A percentile compares a stretch with the other conserved stretches of the same genome.
These are phyloP conservation scores for Spongispora temasekensis DNA, from an alignment of 1,284 basidiomycete species.

Conservation along the genomic window DNA sequence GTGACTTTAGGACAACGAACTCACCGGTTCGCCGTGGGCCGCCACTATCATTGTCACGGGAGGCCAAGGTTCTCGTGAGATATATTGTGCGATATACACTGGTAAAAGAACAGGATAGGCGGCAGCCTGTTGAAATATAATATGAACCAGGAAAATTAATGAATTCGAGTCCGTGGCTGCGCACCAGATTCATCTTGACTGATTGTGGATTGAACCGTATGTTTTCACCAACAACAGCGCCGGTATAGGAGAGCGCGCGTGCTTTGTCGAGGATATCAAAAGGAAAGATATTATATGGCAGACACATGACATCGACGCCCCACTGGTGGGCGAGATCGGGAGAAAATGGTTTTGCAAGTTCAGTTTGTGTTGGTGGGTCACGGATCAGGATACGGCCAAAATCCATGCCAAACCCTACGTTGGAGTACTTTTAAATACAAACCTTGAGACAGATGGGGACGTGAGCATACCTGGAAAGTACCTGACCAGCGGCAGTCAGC, in stretches of 20 bases:
- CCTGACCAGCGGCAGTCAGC: constrained; percentile 19
- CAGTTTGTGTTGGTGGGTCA: constrained; percentile 12
- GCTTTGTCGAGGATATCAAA: constrained; percentile 32
- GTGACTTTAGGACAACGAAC: constrained; percentile 6
- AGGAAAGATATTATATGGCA: constrained; percentile 38
- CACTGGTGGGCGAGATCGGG: constrained; percentile 35
- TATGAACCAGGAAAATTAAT: constrained; percentile 5
- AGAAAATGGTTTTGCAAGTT: constrained; percentile 36
- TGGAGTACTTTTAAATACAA: not conserved
- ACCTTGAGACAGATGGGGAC: not conserved
- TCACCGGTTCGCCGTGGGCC: constrained; percentile 33
- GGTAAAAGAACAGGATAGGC: constrained; percentile 47
- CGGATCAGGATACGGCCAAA: constrained; percentile 35
- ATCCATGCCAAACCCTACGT: constrained; percentile 27
- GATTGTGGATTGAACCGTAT: constrained; percentile 37
- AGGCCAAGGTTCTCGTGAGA: constrained; percentile 28
- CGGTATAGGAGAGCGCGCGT: constrained; percentile 23
- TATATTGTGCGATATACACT: constrained; percentile 40
- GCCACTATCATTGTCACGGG: constrained; percentile 38
- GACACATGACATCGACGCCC: constrained; percentile 38
- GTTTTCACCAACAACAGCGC: constrained; percentile 28
- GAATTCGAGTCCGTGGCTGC: constrained; percentile 6
- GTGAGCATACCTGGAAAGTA: constrained; percentile 30
- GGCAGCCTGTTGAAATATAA: constrained; percentile 34
- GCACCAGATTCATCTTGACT: constrained; percentile 36